phyloP scores from a whole-genome alignment of 108 stramenopile species.

The Cyclotella choctawhatcheeana region DNA sequence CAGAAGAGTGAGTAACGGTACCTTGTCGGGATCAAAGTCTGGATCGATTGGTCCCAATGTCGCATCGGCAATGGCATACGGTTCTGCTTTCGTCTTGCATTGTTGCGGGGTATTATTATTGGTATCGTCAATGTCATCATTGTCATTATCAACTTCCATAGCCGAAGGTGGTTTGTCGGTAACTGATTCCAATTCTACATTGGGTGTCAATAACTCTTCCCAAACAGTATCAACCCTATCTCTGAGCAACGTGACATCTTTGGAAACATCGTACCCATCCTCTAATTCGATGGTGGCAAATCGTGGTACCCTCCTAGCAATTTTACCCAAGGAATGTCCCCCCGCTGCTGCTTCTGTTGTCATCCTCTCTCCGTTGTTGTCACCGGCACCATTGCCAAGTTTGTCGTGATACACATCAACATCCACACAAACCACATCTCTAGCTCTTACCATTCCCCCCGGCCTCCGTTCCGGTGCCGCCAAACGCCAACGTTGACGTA shows the following conservation, averaged over 20 bases:
- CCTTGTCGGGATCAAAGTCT: slow-evolving; percentile 83
- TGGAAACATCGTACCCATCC: slow-evolving; percentile 54
- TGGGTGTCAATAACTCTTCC: background rate
- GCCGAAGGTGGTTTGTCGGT: slow-evolving; percentile 23
- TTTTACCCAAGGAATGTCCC: slow-evolving; percentile 33
- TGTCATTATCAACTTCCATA: slow-evolving; percentile 22
- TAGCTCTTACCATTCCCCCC: slow-evolving; percentile 64
- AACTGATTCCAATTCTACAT: slow-evolving; percentile 21
- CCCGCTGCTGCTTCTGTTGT: background rate
- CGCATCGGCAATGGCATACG: slow-evolving; percentile 84
- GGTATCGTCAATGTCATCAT: no score
- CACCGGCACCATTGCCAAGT: slow-evolving; percentile 54
- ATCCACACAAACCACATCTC: slow-evolving; percentile 79
- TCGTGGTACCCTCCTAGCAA: slow-evolving; percentile 78
- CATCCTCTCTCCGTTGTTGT: background rate
- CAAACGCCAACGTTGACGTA: slow-evolving; percentile 77
- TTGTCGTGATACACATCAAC: slow-evolving; percentile 82
- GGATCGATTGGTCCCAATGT: slow-evolving; percentile 76
- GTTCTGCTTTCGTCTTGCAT: slow-evolving; percentile 69
- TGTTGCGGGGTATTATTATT: background rate
- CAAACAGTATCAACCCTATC: slow-evolving; percentile 16
- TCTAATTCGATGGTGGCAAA: slow-evolving; percentile 83
- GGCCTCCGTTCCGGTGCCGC: slow-evolving; percentile 82
- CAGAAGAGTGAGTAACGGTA: slow-evolving; percentile 77
- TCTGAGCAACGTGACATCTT: slow-evolving; percentile 23